These are phyloP conservation scores for Suhomyces tanzawaensis DNA, from an alignment of 805 yeast species.

Conservation along the genomic window DNA sequence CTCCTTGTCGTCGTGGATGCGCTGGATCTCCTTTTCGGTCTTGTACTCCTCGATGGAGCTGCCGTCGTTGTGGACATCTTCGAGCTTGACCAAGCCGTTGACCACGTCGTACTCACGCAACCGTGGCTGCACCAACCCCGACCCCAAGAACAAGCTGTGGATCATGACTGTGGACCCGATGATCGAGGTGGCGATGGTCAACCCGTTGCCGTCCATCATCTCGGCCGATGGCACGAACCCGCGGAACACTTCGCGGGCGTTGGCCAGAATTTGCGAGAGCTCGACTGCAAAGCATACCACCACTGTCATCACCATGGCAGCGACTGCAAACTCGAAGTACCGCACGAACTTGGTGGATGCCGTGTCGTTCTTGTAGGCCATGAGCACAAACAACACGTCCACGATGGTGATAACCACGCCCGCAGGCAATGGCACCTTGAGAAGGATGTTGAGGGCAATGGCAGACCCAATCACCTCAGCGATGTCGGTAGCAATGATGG, in stretches of 20 bases:
- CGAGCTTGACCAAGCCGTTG: conserved; percentile 31
- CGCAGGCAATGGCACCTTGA: conserved; percentile 47
- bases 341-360: conserved; percentile 34
- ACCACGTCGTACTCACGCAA: conserved; percentile 44
- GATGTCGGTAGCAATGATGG: conserved; percentile 51
- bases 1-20: conserved; percentile 14
- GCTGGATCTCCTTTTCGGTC: conserved; percentile 1
- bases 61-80: conserved; percentile 10
- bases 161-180: conserved; percentile 55
- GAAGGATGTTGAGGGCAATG: conserved; percentile 45
- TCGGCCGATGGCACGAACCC: conserved; percentile 44
- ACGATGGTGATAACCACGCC: conserved; percentile 45
- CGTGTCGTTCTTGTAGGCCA: conserved; percentile 46
- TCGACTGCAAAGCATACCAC: conserved; percentile 47
- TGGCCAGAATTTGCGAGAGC: conserved; percentile 33
- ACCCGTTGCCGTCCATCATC: conserved; percentile 42
- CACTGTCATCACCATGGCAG: conserved; percentile 40
- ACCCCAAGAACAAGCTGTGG: conserved; percentile 48
- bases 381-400: conserved; percentile 45
- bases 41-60: neutral
- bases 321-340: conserved; percentile 44
- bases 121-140: conserved; percentile 49
- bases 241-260: conserved; percentile 35
- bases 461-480: conserved; percentile 56
- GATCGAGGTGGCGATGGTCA: conserved; percentile 47